These are phyloP conservation scores for Amanita fuliginea DNA, from an alignment of 768 basidiomycete species.

Conservation along the genomic window DNA sequence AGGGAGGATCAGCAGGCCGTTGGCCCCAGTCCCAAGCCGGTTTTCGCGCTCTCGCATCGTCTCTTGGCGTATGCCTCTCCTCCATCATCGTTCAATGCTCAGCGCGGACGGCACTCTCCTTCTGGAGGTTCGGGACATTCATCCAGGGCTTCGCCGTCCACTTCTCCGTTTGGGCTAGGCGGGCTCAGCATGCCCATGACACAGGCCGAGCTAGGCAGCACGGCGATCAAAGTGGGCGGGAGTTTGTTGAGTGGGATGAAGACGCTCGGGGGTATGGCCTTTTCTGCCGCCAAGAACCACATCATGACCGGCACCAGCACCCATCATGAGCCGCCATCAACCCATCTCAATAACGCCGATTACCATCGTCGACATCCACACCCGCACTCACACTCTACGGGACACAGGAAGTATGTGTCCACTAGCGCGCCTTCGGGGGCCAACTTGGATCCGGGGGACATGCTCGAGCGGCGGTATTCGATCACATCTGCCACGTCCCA, in stretches of 20 bases:
- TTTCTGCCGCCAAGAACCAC: slow-evolving; percentile 33
- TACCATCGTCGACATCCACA: neutral
- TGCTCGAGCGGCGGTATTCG: slow-evolving; percentile 12
- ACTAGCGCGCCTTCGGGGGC: slow-evolving; percentile 13
- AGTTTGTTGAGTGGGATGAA: slow-evolving; percentile 55
- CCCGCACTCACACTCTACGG: neutral
- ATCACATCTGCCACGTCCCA: slow-evolving; percentile 6
- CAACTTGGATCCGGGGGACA: neutral
- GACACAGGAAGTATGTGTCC: slow-evolving; percentile 3
- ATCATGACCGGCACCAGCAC: slow-evolving; percentile 13
- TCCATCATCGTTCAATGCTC: slow-evolving; percentile 4
- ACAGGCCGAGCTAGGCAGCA: slow-evolving; percentile 24
- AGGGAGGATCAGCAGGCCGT: neutral
- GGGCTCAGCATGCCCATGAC: slow-evolving; percentile 7
- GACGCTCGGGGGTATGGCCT: slow-evolving; percentile 50
- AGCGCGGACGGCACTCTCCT: slow-evolving; percentile 1
- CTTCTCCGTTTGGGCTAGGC: slow-evolving; percentile 5
- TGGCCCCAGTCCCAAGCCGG: slow-evolving; percentile 24
- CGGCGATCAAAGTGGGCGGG: slow-evolving; percentile 50
- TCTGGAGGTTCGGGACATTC: neutral
- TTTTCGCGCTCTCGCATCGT: slow-evolving; percentile 51
- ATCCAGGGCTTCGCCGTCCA: slow-evolving; percentile 2
- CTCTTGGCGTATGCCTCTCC: slow-evolving; percentile 47
- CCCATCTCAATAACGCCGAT: neutral
- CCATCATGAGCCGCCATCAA: neutral